phyloP scores from a whole-genome alignment of 2,329 filamentous ascomycete genomes.

The Aspergillus spinulosporus region DNA sequence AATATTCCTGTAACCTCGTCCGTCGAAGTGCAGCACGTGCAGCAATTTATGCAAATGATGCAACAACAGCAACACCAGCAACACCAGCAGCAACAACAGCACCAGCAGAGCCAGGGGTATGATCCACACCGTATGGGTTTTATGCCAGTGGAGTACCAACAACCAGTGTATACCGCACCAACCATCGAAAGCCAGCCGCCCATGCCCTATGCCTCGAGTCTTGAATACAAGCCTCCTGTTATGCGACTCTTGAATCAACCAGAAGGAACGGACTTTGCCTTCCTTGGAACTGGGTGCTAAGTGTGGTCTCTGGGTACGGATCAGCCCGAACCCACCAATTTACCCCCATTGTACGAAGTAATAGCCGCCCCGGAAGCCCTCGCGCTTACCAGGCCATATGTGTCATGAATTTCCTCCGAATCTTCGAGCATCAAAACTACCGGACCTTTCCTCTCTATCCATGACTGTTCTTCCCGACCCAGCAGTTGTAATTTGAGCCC shows the following conservation, averaged over 20 bases:
- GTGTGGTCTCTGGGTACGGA: neutral
- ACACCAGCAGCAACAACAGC: conserved; percentile 8
- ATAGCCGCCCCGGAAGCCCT: neutral
- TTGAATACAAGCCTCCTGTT: conserved; percentile 35
- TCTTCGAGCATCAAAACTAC: conserved; percentile 4
- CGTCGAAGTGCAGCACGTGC: conserved; percentile 30
- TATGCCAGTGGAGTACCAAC: conserved; percentile 33
- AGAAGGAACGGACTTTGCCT: conserved; percentile 44
- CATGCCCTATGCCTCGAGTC: conserved; percentile 36
- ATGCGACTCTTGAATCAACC: conserved; percentile 38
- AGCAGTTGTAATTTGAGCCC: conserved; percentile 1
- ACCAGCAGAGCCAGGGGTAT: conserved; percentile 36
- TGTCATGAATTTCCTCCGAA: conserved; percentile 10
- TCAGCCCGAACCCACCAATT: neutral
- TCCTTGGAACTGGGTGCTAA: conserved; percentile 39
- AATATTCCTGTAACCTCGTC: conserved; percentile 32
- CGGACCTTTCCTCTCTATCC: neutral
- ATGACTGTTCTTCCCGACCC: conserved; percentile 9
- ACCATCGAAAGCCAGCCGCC: conserved; percentile 32
- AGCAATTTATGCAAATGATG: conserved; percentile 37
- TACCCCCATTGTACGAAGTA: neutral
- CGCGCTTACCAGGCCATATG: neutral
- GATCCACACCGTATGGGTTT: conserved; percentile 34
- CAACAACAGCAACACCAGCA: conserved; percentile 24
- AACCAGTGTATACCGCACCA: conserved; percentile 31